These are phyloP conservation scores for Salmacisia buchloeana DNA, from an alignment of 1,284 basidiomycete genomes.

Conservation along the genomic window DNA sequence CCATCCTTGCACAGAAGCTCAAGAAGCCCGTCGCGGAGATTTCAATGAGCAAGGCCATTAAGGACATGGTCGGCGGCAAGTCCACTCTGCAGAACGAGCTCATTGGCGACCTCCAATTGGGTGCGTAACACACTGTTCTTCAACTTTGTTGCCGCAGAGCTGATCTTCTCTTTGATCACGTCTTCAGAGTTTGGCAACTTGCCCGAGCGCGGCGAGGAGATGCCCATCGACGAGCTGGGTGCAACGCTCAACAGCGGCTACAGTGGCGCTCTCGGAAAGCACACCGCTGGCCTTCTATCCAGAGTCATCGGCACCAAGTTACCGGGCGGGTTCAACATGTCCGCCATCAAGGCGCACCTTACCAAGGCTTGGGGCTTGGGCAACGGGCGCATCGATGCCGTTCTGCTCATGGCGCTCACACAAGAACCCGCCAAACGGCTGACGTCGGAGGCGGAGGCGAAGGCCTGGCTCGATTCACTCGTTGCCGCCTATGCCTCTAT, in stretches of 20 bases:
- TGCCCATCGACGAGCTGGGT: conserved; percentile 82
- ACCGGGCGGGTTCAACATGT: conserved; percentile 96
- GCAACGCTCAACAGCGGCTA: conserved; percentile 76
- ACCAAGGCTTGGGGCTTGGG: conserved; percentile 70
- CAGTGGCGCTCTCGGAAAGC: conserved; percentile 83
- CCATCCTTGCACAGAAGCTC: conserved; percentile 92
- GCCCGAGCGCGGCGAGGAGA: conserved; percentile 95
- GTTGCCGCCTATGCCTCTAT: conserved; percentile 79
- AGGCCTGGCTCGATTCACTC: conserved; percentile 83
- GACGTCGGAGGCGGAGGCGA: conserved; percentile 82
- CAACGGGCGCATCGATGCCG: conserved; percentile 76
- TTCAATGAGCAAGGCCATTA: conserved; percentile 89
- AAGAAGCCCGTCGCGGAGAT: conserved; percentile 90
- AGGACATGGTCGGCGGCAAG: conserved; percentile 96
- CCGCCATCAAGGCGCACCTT: conserved; percentile 70
- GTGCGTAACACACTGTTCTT: too few relatives aligned
- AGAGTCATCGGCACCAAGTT: conserved; percentile 91
- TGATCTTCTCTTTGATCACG: conserved; percentile 31
- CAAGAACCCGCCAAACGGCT: conserved; percentile 92
- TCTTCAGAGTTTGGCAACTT: conserved; percentile 49
- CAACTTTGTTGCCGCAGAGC: conserved; percentile 22
- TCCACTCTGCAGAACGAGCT: conserved; percentile 97
- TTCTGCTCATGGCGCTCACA: conserved; percentile 83
- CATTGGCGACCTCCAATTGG: conserved; percentile 69
- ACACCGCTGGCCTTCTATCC: conserved; percentile 84